These are phyloP conservation scores for Botrytis paeoniae DNA, from an alignment of 2,329 filamentous ascomycete genomes.

Conservation along the genomic window DNA sequence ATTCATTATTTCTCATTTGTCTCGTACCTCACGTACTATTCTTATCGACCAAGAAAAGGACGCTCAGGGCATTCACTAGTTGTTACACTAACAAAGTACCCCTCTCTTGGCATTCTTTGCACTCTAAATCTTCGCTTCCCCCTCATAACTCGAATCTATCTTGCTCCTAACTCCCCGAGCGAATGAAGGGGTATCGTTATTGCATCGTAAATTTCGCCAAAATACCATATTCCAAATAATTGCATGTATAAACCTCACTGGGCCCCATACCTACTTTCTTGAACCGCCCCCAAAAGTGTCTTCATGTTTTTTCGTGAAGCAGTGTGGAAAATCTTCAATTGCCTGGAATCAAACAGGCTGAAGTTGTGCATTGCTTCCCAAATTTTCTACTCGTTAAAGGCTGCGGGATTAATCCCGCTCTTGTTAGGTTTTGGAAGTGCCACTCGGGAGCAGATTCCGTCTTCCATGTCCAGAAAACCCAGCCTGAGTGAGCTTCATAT, in stretches of 20 bases:
- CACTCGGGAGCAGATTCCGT: conserved; percentile 43
- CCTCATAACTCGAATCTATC: not conserved
- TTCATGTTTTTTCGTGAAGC: not conserved
- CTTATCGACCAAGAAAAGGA: no score
- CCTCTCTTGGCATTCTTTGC: not conserved
- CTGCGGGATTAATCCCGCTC: conserved; percentile 42
- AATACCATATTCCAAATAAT: not conserved
- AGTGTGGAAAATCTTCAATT: conserved; percentile 22
- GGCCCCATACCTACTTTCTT: not conserved
- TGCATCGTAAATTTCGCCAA: conserved; percentile 13
- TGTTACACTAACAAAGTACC: not conserved
- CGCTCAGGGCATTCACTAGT: not conserved
- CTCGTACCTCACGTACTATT: not conserved
- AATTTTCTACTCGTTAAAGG: conserved; percentile 37
- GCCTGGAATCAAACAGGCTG: conserved; percentile 32
- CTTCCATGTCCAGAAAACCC: conserved; percentile 46
- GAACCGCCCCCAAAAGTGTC: not conserved
- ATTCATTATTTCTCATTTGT: not conserved
- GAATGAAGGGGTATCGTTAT: conserved; percentile 21
- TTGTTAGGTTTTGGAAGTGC: conserved; percentile 42
- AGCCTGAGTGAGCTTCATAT: conserved; percentile 41
- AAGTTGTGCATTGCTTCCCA: conserved; percentile 33
- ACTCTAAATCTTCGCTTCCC: not conserved
- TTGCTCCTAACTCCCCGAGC: conserved; percentile 8
- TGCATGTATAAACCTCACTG: not conserved